These are phyloP conservation scores for Exophiala oligosperma DNA, from an alignment of 2,329 filamentous ascomycete genomes.

Conservation along the genomic window DNA sequence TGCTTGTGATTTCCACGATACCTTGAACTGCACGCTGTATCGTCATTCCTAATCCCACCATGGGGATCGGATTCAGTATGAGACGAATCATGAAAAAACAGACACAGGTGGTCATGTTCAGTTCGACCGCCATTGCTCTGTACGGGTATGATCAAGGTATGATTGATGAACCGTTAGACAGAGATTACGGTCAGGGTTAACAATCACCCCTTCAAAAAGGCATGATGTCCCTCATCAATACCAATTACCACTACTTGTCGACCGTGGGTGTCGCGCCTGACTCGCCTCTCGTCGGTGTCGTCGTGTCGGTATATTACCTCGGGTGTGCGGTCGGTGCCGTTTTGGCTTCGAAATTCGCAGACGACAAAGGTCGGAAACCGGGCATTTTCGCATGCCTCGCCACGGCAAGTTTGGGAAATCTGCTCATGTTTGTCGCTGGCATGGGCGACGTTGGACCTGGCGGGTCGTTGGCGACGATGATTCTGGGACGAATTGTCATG, in stretches of 20 bases:
- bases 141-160: conserved; percentile 49
- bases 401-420: conserved; percentile 55
- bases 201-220: conserved; percentile 29
- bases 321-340: conserved; percentile 61
- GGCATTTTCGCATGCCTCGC: conserved; percentile 58
- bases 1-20: too few relatives aligned
- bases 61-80: conserved; percentile 4
- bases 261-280: conserved; percentile 57
- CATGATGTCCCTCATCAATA: conserved; percentile 59
- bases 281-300: conserved; percentile 57
- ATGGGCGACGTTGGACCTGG: conserved; percentile 40
- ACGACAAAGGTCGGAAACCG: conserved; percentile 55
- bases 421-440: conserved; percentile 62
- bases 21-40: too few relatives aligned
- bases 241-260: conserved; percentile 54
- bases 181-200: too few relatives aligned
- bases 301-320: conserved; percentile 63
- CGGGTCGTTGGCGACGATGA: conserved; percentile 49
- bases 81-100: conserved; percentile 36
- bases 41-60: too few relatives aligned
- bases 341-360: conserved; percentile 56
- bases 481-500: conserved; percentile 55
- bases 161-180: background rate
- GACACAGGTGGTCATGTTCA: conserved; percentile 54
- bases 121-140: conserved; percentile 54